These are phyloP conservation scores for Leccinum griseonigrum DNA, from an alignment of 1,284 basidiomycete genomes.

Conservation along the genomic window DNA sequence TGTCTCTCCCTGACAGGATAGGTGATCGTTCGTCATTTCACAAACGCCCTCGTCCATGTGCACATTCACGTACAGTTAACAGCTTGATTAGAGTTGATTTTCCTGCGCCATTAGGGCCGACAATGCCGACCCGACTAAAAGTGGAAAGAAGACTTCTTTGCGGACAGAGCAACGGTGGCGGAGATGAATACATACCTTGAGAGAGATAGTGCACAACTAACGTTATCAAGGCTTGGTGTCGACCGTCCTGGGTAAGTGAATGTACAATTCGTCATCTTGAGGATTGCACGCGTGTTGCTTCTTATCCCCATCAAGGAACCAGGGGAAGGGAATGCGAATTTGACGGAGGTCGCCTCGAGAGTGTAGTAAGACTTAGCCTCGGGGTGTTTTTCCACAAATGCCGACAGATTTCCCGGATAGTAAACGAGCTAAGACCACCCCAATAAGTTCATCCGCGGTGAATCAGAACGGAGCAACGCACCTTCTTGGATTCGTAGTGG, in stretches of 20 bases:
- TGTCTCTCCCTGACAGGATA: slow-evolving; percentile 75
- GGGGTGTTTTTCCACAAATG: slow-evolving; percentile 90
- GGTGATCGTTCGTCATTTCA: slow-evolving; percentile 10
- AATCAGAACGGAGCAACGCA: slow-evolving; percentile 24
- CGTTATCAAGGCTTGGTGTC: slow-evolving; percentile 83
- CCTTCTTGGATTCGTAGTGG: slow-evolving; percentile 96
- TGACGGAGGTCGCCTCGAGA: slow-evolving; percentile 91
- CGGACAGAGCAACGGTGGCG: slow-evolving; percentile 18
- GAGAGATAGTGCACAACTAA: slow-evolving; percentile 90
- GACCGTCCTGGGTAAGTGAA: slow-evolving; percentile 92
- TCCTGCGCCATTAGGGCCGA: slow-evolving; percentile 92
- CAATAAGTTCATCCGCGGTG: slow-evolving; percentile 21
- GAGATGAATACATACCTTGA: slow-evolving; percentile 60
- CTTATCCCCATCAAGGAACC: slow-evolving; percentile 97
- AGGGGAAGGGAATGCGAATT: slow-evolving; percentile 95
- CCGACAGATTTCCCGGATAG: slow-evolving; percentile 92
- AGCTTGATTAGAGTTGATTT: slow-evolving; percentile 98
- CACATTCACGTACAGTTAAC: slow-evolving; percentile 62
- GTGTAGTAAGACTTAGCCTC: slow-evolving; percentile 98
- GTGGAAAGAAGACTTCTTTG: slow-evolving; percentile 22
- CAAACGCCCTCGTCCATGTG: slow-evolving; percentile 8
- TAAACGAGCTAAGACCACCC: slow-evolving; percentile 70
- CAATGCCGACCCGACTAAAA: slow-evolving; percentile 79
- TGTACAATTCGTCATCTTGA: slow-evolving; percentile 91
- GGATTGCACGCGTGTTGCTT: slow-evolving; percentile 94